phyloP scores from a whole-genome alignment of 495 filamentous ascomycete genomes.

The Aspergillus wentii region DNA sequence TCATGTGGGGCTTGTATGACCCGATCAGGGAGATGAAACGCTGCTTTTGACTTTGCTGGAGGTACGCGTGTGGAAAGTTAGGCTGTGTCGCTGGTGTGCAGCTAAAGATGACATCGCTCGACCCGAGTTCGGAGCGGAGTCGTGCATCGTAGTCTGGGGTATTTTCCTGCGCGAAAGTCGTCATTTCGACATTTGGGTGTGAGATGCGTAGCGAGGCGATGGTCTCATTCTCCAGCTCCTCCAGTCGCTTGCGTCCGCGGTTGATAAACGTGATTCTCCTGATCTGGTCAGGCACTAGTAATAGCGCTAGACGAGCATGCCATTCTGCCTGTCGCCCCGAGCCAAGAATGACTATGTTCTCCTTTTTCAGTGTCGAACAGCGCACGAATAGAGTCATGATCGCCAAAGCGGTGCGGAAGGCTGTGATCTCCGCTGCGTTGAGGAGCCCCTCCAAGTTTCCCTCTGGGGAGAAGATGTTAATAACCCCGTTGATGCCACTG shows the following conservation, averaged over 20 bases:
- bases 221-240: conserved; percentile 22
- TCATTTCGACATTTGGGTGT: conserved; percentile 21
- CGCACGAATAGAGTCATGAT: conserved; percentile 70
- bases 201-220: conserved; percentile 17
- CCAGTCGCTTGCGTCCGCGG: conserved; percentile 50
- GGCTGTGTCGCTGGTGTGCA: conserved; percentile 58
- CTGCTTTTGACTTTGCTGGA: conserved; percentile 49
- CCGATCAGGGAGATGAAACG: conserved; percentile 78
- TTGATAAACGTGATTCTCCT: conserved; percentile 73
- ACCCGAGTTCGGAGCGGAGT: conserved; percentile 20
- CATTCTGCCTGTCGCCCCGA: conserved; percentile 87
- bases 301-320: conserved; percentile 78
- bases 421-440: conserved; percentile 80
- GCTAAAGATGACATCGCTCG: conserved; percentile 74
- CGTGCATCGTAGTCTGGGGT: conserved; percentile 19
- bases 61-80: conserved; percentile 54
- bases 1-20: conserved; percentile 79
- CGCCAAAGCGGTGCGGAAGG: conserved; percentile 88
- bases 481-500: conserved; percentile 53
- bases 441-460: conserved; percentile 74
- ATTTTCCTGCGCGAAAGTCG: conserved; percentile 26
- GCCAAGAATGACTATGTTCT: conserved; percentile 76
- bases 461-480: conserved; percentile 68
- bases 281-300: conserved; percentile 58
- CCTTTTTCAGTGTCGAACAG: conserved; percentile 39